A percentile compares a stretch with the other conserved stretches of the same genome.
Conservation (phyloP, 2,329 filamentous ascomycete species). For the Trichoderma atroviride region DNA sequence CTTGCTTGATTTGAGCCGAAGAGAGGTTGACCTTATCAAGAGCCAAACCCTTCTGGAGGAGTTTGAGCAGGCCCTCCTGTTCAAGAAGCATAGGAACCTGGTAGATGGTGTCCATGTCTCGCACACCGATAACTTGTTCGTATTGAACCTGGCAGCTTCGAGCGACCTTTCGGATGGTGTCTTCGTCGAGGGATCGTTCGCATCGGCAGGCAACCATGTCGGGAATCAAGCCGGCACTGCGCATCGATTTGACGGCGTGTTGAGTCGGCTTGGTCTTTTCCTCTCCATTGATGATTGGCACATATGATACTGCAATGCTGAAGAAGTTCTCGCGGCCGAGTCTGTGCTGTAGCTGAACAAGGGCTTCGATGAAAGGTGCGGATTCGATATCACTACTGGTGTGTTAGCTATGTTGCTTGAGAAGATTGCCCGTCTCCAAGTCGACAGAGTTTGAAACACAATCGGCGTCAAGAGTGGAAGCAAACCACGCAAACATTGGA, state of each 20-base stretch:
- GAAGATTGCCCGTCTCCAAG: neutral
- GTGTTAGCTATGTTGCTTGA: constrained; percentile 2
- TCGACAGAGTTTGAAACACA: neutral
- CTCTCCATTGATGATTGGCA: constrained; percentile 70
- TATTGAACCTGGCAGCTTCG: constrained; percentile 84
- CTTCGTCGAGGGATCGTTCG: constrained; percentile 70
- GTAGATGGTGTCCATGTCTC: constrained; percentile 87
- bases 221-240: constrained; percentile 75
- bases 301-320: constrained; percentile 85
- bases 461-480: neutral
- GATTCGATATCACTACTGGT: constrained; percentile 73
- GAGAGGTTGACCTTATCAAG: constrained; percentile 61
- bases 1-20: constrained; percentile 60
- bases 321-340: constrained; percentile 60
- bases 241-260: constrained; percentile 79
- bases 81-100: constrained; percentile 92
- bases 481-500: neutral
- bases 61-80: constrained; percentile 72
- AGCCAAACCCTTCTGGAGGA: constrained; percentile 66
- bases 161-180: constrained; percentile 84
- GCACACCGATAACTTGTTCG: constrained; percentile 85
- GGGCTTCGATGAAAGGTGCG: constrained; percentile 83
- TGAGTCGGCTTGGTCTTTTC: constrained; percentile 98
- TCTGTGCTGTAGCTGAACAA: constrained; percentile 74
- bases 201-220: constrained; percentile 91